Conservation (phyloP, 208 protist genomes). For the Angomonas deanei region DNA sequence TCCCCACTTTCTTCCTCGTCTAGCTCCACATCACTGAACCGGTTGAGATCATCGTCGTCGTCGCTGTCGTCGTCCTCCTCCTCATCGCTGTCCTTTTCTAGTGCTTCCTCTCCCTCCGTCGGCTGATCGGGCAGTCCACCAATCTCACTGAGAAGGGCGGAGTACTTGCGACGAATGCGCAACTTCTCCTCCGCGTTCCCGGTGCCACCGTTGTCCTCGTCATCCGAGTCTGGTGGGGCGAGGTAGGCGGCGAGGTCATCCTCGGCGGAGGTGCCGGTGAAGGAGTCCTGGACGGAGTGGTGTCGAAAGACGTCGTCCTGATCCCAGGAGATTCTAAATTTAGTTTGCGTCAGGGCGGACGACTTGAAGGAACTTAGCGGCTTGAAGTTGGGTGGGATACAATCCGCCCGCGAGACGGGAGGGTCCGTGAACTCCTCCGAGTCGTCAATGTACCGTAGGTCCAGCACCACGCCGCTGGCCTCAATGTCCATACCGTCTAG, state of each 20-base stretch:
- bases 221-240: conserved; percentile 77
- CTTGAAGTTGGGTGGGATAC: conserved; percentile 76
- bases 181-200: conserved; percentile 33
- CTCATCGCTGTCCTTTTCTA: conserved; percentile 11
- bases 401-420: conserved; percentile 50
- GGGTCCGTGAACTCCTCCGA: conserved; percentile 74
- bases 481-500: conserved; percentile 96
- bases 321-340: conserved; percentile 91
- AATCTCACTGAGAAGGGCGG: conserved; percentile 74
- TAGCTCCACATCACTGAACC: conserved; percentile 72
- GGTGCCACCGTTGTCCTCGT: conserved; percentile 30
- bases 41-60: conserved; percentile 80
- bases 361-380: conserved; percentile 77
- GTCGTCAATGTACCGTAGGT: conserved; percentile 96
- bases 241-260: conserved; percentile 89
- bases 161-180: conserved; percentile 76
- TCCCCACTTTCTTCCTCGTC: conserved; percentile 28
- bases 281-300: conserved; percentile 77
- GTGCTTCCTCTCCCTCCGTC: conserved; percentile 2
- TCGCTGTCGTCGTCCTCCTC: conserved; percentile 21
- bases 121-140: conserved; percentile 57
- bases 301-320: conserved; percentile 86
- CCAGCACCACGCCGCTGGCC: conserved; percentile 91
- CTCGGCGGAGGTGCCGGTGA: conserved; percentile 79
- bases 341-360: conserved; percentile 79